Evolutionary conservation across 768 basidiomycete species (phyloP), one percentile per base, ranked within the genome.

Genomic region (Mrakia hoshinonis): DNA sequence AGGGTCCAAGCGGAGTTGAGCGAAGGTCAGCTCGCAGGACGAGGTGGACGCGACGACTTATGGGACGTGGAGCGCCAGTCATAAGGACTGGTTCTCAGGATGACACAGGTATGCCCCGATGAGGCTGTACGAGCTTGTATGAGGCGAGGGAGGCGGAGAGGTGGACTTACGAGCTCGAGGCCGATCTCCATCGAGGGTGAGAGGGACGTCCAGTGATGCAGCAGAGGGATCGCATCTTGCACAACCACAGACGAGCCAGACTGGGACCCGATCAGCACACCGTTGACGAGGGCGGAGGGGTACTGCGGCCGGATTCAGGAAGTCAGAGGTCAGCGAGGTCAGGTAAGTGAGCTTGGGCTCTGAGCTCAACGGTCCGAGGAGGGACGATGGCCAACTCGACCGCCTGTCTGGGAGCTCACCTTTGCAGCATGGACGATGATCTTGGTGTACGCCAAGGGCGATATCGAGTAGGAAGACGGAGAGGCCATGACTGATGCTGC

Each of bases 151-250:
- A 31, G 22, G 64, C 61, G 15, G 24, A 34, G 31, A 22, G 20
- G 66, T 11, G 4, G n/a, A 74, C 86, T 74, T 74, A 89, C 89
- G 76, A 90, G 80, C 75, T 89, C 88, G 51, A 91, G 83, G 31
- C 89, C 90, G 73, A 90, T 86, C 77, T 91, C 89, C 87, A 90
- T 90, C 87, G 89, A 89, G 4, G 89, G 88, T 73, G 87, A 88
- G 67, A 92, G 82, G 75, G 84, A 87, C 9, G 89, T 90, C 90
- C 90, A 92, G 77, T 90, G 87, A 77, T 92, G 90, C 64, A 90
- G 83, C 46, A 92, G 82, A 20, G 91, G 91, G 48, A 92, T 81
- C 3, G 86, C 84, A 76, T 92, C 89, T 62, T 82, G 80, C 24
- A 78, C 62, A 15, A 66, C 62, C 62, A 89, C 83, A 67, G 31